Evolutionary conservation across 2,329 filamentous ascomycete genomes (phyloP).

Genomic region (Nigrospora oryzae): DNA sequence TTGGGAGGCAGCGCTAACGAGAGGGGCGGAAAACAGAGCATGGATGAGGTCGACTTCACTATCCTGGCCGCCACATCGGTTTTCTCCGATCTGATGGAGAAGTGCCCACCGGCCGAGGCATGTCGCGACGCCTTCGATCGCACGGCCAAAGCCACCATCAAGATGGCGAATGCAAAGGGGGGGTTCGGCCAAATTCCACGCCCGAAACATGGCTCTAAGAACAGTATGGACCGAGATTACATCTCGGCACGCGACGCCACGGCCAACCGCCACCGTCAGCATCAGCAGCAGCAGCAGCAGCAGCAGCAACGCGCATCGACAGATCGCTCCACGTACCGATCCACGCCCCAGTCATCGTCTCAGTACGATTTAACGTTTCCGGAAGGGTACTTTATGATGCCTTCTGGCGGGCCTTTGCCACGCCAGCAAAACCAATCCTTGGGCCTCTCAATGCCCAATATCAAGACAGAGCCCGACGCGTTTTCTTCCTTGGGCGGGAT

Average conservation of each 20-base stretch:
- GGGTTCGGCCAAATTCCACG: slow-evolving; percentile 55
- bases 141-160: slow-evolving; percentile 90
- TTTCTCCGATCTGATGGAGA: slow-evolving; percentile 82
- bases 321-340: slow-evolving; percentile 13
- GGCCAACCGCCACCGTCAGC: slow-evolving; percentile 15
- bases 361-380: slow-evolving; percentile 1
- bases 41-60: slow-evolving; percentile 97
- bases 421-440: slow-evolving; percentile 12
- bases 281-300: slow-evolving; percentile 7
- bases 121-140: slow-evolving; percentile 92
- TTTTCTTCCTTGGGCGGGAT: slow-evolving; percentile 30
- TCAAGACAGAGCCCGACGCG: slow-evolving; percentile 29
- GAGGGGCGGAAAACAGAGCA: slow-evolving; percentile 40
- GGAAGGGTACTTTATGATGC: slow-evolving; percentile 13
- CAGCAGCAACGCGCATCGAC: slow-evolving; percentile 9
- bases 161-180: slow-evolving; percentile 85
- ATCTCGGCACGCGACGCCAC: slow-evolving; percentile 20
- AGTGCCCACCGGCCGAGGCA: slow-evolving; percentile 89
- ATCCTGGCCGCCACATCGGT: slow-evolving; percentile 90
- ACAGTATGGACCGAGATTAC: slow-evolving; percentile 16
- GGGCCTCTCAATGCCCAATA: slow-evolving; percentile 16
- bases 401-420: background rate
- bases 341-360: slow-evolving; percentile 7
- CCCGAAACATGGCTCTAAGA: slow-evolving; percentile 17
- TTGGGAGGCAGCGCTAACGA: background rate